phyloP scores from a whole-genome alignment of 2,329 filamentous ascomycete genomes.

The Colletotrichum endophyticum region DNA sequence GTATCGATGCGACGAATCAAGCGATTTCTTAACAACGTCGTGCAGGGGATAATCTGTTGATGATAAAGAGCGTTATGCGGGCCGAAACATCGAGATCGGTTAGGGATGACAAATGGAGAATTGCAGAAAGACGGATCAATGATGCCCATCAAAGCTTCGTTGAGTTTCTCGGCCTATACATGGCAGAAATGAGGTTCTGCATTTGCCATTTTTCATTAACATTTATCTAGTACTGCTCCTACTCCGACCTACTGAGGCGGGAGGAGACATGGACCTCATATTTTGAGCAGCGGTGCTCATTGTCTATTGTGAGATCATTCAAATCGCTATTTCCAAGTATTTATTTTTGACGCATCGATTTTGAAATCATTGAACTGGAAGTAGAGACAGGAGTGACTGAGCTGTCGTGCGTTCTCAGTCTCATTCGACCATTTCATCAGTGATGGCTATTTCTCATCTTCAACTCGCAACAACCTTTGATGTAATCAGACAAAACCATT shows the following conservation, averaged over 20 bases:
- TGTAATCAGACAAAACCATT: fast-evolving
- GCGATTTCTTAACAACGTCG: neutral
- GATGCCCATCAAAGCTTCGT: neutral
- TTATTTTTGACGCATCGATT: neutral
- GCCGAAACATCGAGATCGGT: fast-evolving
- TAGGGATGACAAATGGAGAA: neutral
- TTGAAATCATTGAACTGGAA: neutral
- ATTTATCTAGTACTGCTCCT: neutral
- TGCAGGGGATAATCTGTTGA: neutral
- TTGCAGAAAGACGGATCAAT: neutral
- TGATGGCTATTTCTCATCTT: neutral
- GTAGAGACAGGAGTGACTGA: neutral
- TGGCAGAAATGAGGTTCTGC: neutral
- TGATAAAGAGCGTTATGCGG: neutral
- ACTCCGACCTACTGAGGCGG: neutral
- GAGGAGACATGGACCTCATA: neutral
- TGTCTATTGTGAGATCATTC: neutral
- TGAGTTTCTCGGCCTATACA: neutral
- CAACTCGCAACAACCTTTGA: neutral
- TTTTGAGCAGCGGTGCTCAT: neutral
- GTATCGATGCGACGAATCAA: neutral
- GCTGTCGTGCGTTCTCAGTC: neutral
- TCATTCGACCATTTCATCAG: neutral
- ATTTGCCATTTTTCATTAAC: neutral
- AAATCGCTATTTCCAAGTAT: fast-evolving